phyloP scores from a whole-genome alignment of 2,329 filamentous ascomycete species.

The Ascochyta rabiei region DNA sequence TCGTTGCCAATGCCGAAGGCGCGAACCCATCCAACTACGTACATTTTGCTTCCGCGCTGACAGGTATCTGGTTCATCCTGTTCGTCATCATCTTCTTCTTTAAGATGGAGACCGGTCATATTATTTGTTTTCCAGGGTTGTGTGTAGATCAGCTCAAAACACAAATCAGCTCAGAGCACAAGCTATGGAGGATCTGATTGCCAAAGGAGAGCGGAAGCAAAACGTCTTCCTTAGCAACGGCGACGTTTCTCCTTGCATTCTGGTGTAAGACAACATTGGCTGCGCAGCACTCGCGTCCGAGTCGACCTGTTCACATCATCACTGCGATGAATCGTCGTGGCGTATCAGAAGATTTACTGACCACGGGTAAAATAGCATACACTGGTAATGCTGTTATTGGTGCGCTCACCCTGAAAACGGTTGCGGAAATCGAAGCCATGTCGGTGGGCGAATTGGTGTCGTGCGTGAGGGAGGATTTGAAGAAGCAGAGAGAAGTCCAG shows the following conservation, averaged over 20 bases:
- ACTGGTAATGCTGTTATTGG: conserved; percentile 20
- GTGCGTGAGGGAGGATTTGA: conserved; percentile 28
- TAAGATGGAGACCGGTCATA: conserved; percentile 19
- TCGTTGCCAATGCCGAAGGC: not conserved
- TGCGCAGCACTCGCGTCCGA: not conserved
- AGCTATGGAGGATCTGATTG: conserved; percentile 16
- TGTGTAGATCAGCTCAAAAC: conserved; percentile 1
- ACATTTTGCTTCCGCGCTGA: conserved; percentile 13
- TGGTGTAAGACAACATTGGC: conserved; percentile 15
- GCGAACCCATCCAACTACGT: conserved; percentile 16
- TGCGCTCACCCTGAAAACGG: conserved; percentile 15
- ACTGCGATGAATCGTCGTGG: conserved; percentile 37
- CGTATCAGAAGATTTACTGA: conserved; percentile 12
- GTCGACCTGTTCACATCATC: conserved; percentile 25
- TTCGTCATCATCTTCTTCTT: conserved; percentile 25
- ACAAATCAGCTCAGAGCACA: not conserved
- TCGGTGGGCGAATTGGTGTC: conserved; percentile 32
- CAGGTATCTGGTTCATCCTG: conserved; percentile 16
- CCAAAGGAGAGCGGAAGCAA: not conserved
- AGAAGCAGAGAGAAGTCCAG: conserved; percentile 9
- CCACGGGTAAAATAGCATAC: conserved; percentile 22
- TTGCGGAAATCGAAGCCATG: conserved; percentile 18
- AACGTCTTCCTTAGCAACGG: conserved; percentile 31
- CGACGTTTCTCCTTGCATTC: conserved; percentile 27
- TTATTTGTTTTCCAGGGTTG: conserved; percentile 20